A percentile compares a stretch with the other conserved stretches of the same genome.
Evolutionary conservation across 1,139 yeast genomes (phyloP).

Genomic region (Zygosaccharomyces pseudobailii): DNA sequence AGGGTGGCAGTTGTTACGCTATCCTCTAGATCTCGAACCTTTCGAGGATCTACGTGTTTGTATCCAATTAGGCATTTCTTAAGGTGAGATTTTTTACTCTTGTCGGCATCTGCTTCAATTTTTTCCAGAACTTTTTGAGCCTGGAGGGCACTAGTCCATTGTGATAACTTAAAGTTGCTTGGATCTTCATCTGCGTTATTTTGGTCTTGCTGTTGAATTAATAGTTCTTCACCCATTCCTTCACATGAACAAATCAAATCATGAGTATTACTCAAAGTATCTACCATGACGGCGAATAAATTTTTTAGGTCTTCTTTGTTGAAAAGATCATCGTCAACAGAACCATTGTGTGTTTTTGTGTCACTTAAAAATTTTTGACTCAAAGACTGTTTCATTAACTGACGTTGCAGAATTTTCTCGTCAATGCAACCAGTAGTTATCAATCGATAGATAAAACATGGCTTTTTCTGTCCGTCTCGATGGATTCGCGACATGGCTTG

Average conservation of each 20-base stretch:
- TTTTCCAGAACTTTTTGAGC: constrained; percentile 38
- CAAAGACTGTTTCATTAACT: constrained; percentile 73
- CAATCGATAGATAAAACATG: constrained; percentile 79
- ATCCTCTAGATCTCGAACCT: constrained; percentile 17
- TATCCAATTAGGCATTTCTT: constrained; percentile 57
- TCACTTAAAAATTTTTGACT: constrained; percentile 72
- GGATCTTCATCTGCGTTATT: constrained; percentile 27
- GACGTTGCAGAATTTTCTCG: constrained; percentile 93
- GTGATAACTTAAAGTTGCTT: constrained; percentile 16
- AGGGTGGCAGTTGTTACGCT: constrained; percentile 21
- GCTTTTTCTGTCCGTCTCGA: constrained; percentile 81
- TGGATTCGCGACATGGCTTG: constrained; percentile 97
- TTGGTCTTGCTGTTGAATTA: constrained; percentile 18
- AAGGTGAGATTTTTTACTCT: constrained; percentile 40
- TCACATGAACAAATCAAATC: constrained; percentile 70
- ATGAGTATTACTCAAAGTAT: constrained; percentile 70
- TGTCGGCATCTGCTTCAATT: constrained; percentile 24
- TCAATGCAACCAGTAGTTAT: constrained; percentile 86
- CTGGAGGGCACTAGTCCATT: constrained; percentile 53
- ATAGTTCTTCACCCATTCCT: constrained; percentile 39
- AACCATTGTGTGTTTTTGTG: constrained; percentile 30
- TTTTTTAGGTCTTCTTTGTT: constrained; percentile 65
- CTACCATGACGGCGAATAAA: constrained; percentile 55
- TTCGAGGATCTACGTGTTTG: constrained; percentile 52
- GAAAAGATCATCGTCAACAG: constrained; percentile 48